phyloP scores from a whole-genome alignment of 805 yeast genomes.

The Teunomyces pallodes region DNA sequence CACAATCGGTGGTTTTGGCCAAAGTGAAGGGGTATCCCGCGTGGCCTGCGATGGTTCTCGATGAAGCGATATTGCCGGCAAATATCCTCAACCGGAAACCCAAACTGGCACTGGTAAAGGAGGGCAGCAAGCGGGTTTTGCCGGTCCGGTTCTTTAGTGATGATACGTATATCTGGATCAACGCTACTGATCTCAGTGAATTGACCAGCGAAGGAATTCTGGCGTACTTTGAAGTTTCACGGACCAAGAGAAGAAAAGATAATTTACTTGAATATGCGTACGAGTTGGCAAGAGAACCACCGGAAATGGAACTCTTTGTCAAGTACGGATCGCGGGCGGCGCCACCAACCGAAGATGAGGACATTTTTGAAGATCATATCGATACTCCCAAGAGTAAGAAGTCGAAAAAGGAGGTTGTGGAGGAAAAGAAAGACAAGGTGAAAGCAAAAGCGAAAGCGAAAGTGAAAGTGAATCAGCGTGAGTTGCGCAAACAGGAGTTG shows the following conservation, averaged over 20 bases:
- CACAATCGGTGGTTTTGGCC: slow-evolving; percentile 47
- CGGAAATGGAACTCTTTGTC: slow-evolving; percentile 40
- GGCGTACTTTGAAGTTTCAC: slow-evolving; percentile 25
- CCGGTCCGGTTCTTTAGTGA: slow-evolving; percentile 73
- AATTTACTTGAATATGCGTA: slow-evolving; percentile 50
- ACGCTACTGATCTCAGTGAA: slow-evolving; percentile 47
- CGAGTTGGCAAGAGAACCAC: slow-evolving; percentile 48
- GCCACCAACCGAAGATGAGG: slow-evolving; percentile 32
- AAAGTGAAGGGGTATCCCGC: slow-evolving; percentile 85
- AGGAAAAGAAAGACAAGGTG: not conserved
- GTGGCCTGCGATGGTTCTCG: slow-evolving; percentile 87
- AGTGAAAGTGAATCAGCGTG: slow-evolving; percentile 6
- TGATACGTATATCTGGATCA: slow-evolving; percentile 70
- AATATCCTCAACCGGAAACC: slow-evolving; percentile 52
- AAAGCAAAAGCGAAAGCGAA: not conserved
- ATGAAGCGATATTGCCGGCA: slow-evolving; percentile 57
- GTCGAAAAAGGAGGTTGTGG: slow-evolving; percentile 1
- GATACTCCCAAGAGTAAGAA: slow-evolving; percentile 13
- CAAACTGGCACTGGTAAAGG: slow-evolving; percentile 20
- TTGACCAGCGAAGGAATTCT: slow-evolving; percentile 44
- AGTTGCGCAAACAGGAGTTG: slow-evolving; percentile 16
- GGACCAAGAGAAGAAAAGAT: slow-evolving; percentile 36
- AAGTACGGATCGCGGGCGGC: slow-evolving; percentile 42
- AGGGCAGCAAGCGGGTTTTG: slow-evolving; percentile 14
- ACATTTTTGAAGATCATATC: slow-evolving; percentile 13